Percentiles rank a stretch among this genome's conserved stretches.
Conservation (phyloP, 352 stramenopile species). For the Paralagenidium karlingii region DNA sequence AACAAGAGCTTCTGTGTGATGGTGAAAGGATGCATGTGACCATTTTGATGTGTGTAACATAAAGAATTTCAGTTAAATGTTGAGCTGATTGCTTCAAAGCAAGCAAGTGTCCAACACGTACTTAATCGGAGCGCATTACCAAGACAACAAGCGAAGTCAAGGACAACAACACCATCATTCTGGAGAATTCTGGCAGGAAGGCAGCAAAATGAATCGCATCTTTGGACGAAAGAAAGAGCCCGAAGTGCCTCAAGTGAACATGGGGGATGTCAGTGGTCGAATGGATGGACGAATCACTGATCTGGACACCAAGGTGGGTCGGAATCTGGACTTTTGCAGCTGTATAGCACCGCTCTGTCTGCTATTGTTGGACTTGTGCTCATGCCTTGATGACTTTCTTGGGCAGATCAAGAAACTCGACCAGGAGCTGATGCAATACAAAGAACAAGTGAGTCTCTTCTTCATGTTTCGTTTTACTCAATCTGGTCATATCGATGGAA, state of each 20-base stretch:
- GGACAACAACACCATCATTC: too few relatives aligned
- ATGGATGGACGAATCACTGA: constrained; percentile 65
- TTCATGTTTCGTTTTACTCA: background rate
- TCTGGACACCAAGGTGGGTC: constrained; percentile 63
- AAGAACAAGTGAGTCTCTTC: constrained; percentile 26
- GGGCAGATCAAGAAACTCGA: constrained; percentile 66
- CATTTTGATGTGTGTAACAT: too few relatives aligned
- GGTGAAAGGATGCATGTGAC: too few relatives aligned
- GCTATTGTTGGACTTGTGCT: background rate
- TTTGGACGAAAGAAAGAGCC: constrained; percentile 78
- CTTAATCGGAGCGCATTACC: too few relatives aligned
- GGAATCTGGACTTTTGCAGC: background rate
- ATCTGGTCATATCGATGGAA: background rate
- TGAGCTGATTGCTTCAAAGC: too few relatives aligned
- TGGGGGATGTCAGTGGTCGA: constrained; percentile 59
- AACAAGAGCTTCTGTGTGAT: too few relatives aligned
- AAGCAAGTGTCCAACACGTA: too few relatives aligned
- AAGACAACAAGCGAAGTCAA: too few relatives aligned
- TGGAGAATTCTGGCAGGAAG: too few relatives aligned
- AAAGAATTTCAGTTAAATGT: too few relatives aligned
- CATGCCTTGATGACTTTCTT: background rate
- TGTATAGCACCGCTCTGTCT: too few relatives aligned
- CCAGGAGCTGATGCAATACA: constrained; percentile 72
- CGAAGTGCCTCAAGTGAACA: constrained; percentile 55
- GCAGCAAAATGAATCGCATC: constrained; percentile 65